A percentile compares a stretch with the other conserved stretches of the same genome.
These are phyloP conservation scores for Cubamyces sp. DNA, from an alignment of 768 basidiomycete species.

Conservation along the genomic window DNA sequence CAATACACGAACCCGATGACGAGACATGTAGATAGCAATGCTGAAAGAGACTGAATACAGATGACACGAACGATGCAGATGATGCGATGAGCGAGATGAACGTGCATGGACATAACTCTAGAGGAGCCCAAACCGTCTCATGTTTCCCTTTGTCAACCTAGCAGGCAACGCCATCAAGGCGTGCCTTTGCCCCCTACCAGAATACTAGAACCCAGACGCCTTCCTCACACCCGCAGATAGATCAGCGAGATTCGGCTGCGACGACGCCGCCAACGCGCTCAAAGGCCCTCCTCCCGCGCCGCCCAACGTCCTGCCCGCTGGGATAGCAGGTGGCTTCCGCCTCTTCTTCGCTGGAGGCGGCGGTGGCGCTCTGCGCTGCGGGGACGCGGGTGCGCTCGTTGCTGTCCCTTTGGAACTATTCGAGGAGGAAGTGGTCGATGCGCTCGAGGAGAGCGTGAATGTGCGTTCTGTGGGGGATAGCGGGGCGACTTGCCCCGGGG, in stretches of 20 bases:
- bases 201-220: slow-evolving; percentile 4
- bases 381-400: slow-evolving; percentile 17
- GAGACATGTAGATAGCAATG: slow-evolving; percentile 3
- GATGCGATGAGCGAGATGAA: not conserved
- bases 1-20: no score
- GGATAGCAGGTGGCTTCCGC: slow-evolving; percentile 73
- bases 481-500: slow-evolving; percentile 10
- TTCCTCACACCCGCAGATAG: slow-evolving; percentile 8
- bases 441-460: slow-evolving; percentile 12
- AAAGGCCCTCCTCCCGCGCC: slow-evolving; percentile 18
- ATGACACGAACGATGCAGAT: not conserved
- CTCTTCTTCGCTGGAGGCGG: slow-evolving; percentile 66
- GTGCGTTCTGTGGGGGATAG: slow-evolving; percentile 23
- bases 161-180: no score
- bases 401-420: slow-evolving; percentile 12
- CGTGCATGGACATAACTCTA: not conserved
- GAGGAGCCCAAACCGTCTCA: no score
- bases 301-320: slow-evolving; percentile 33
- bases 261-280: slow-evolving; percentile 17
- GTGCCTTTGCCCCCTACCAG: not conserved
- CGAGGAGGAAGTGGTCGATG: slow-evolving; percentile 19
- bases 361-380: slow-evolving; percentile 51
- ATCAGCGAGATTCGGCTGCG: slow-evolving; percentile 17
- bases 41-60: not conserved
- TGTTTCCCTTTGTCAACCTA: no score